Evolutionary conservation across 169 alveolate species (phyloP).

Genomic region (Cryptosporidium canis): DNA sequence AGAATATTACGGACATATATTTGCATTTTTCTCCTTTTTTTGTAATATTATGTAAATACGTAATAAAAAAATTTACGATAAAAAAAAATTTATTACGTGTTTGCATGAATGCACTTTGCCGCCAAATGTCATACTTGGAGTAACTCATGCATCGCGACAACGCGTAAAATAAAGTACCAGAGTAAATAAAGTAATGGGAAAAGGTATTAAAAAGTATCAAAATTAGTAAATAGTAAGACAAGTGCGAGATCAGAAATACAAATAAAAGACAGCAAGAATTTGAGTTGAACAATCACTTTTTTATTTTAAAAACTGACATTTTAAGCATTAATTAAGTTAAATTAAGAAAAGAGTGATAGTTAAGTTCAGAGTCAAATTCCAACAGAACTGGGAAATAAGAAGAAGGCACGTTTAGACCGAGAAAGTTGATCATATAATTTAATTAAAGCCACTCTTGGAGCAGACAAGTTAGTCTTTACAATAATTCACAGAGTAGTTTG

Average conservation of each 20-base stretch:
- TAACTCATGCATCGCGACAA: constrained; percentile 75
- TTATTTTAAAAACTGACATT: not conserved
- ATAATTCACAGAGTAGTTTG: not conserved
- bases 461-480: no score
- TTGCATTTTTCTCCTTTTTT: not conserved
- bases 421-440: no score
- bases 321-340: not conserved
- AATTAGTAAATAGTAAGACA: not conserved
- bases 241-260: not conserved
- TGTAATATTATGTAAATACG: not conserved
- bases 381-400: not conserved
- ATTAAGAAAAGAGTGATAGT: not conserved
- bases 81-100: constrained; percentile 24
- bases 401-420: no score
- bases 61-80: no score
- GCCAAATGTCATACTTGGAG: constrained; percentile 70
- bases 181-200: constrained; percentile 34
- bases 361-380: not conserved
- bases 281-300: not conserved
- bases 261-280: not conserved
- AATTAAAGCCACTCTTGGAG: no score
- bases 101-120: constrained; percentile 35
- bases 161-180: constrained; percentile 72
- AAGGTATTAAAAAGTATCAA: constrained; percentile 11
- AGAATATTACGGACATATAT: no score